Percentiles rank a stretch among this genome's conserved stretches.
These are phyloP conservation scores for Phycomyces blakesleeanus DNA, from an alignment of 192 early-diverging fungal species.

Conservation along the genomic window DNA sequence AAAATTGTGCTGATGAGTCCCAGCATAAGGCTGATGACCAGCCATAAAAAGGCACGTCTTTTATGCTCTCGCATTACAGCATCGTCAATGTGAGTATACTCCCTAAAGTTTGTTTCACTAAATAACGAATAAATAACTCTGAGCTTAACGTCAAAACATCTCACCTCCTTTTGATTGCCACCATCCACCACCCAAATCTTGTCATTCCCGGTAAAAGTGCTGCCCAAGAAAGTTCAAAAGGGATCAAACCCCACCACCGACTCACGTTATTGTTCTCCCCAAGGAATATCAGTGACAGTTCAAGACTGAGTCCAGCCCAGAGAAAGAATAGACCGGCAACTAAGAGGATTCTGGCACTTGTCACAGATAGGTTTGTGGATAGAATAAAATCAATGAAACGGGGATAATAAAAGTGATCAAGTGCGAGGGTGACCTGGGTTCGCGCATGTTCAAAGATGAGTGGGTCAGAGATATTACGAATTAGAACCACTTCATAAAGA, in stretches of 20 bases:
- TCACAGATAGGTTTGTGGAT: conserved; percentile 31
- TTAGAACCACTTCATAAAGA: conserved; percentile 12
- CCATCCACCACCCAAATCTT: conserved; percentile 35
- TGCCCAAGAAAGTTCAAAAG: conserved; percentile 37
- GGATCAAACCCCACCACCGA: conserved; percentile 27
- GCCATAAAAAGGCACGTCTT: conserved; percentile 21
- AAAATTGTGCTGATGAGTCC: conserved; percentile 12
- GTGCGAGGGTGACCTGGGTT: conserved; percentile 34
- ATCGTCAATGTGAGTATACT: conserved; percentile 15
- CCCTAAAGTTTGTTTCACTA: conserved; percentile 23
- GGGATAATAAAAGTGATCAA: conserved; percentile 41
- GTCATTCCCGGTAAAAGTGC: conserved; percentile 28
- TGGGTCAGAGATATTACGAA: conserved; percentile 36
- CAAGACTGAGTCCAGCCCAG: conserved; percentile 31
- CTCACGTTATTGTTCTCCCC: conserved; percentile 22
- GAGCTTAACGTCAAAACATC: not conserved
- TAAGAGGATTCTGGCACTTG: conserved; percentile 19
- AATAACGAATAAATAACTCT: not conserved
- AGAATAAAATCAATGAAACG: conserved; percentile 35
- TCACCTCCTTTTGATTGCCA: conserved; percentile 32
- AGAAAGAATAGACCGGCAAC: conserved; percentile 24
- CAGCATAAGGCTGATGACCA: conserved; percentile 2
- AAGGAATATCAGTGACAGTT: conserved; percentile 36
- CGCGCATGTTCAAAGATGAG: conserved; percentile 39
- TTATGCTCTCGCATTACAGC: conserved; percentile 12